Evolutionary conservation across 768 basidiomycete genomes (phyloP), one percentile per base, ranked within the genome.

Genomic region (Podaxis rugospora): DNA sequence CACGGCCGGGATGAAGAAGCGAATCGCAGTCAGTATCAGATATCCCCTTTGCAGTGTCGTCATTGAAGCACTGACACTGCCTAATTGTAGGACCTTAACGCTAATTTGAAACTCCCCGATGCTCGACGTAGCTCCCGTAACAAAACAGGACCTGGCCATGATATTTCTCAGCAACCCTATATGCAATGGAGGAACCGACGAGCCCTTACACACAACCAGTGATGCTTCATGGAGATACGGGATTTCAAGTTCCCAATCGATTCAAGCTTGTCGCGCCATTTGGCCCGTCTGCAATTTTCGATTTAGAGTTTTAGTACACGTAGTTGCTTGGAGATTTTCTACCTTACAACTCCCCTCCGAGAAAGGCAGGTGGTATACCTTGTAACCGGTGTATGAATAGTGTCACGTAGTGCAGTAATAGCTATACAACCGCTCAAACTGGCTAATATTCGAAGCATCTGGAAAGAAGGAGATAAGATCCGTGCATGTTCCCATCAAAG

Each of bases 101-200:
- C 83, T 62, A 86, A 75, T 65, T 84, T 88, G 13, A 89, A 84
- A 65, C 77, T 88, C 59, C 88, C 90, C 2, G 91, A 92, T 73
- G 90, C 90, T 4, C 83, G 92, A 51, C 88, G 92, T 42, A 93
- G 90, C 70, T 81, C 86, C 21, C 86, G 91, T 47, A 83, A 82
- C 4, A 88, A 88, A 68, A 79, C 81, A 47, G 75, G 78, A 28
- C 73, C 78, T 35, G 84, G 80, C 40, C 77, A 84, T 56, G 88
- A 91, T 68, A 77, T 91, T 62, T 76, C 80, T 35, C 83, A 90
- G 67, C 90, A 93, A 69, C 87, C 91, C 23, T 94, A 94, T 70
- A 92, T 94, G 91, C 76, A 80, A 73, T 94, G 93, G 92, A 85
- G 85, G 62, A 94, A 94, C 69, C 88, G 89, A 66, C 82, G 86